A percentile compares a stretch with the other conserved stretches of the same genome.
These are phyloP conservation scores for Aspergillus sp. DNA, from an alignment of 2,329 filamentous ascomycete genomes.

Conservation along the genomic window DNA sequence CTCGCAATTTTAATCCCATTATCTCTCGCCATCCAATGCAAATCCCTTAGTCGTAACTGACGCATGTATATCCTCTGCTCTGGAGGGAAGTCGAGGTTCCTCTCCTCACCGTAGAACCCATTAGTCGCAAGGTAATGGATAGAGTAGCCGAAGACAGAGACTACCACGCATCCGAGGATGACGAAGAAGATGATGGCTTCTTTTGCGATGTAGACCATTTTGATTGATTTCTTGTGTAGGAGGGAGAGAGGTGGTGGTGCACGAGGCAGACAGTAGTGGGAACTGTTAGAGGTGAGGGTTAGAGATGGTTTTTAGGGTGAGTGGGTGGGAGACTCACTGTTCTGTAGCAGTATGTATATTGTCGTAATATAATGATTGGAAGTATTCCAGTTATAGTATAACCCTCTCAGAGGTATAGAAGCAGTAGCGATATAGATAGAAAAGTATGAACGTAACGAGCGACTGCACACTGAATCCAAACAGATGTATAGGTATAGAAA, in stretches of 20 bases:
- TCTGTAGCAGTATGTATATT: too few relatives aligned
- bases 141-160: slow-evolving; percentile 32
- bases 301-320: too few relatives aligned
- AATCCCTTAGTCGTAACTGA: slow-evolving; percentile 24
- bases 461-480: too few relatives aligned
- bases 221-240: not conserved
- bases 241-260: not conserved
- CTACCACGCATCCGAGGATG: slow-evolving; percentile 27
- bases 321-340: too few relatives aligned
- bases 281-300: too few relatives aligned
- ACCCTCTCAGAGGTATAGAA: too few relatives aligned
- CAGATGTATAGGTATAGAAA: too few relatives aligned
- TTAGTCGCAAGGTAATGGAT: slow-evolving; percentile 22
- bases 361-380: too few relatives aligned
- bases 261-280: too few relatives aligned
- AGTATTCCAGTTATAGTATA: too few relatives aligned
- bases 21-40: slow-evolving; percentile 25
- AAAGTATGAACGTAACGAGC: too few relatives aligned
- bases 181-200: slow-evolving; percentile 15
- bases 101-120: slow-evolving; percentile 19
- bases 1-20: not conserved
- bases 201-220: not conserved
- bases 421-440: too few relatives aligned
- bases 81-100: slow-evolving; percentile 16
- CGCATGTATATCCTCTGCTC: slow-evolving; percentile 36